Base-by-base conservation (phyloP, 306 rosid genomes). In the Adenanthera pavonina region DNA sequence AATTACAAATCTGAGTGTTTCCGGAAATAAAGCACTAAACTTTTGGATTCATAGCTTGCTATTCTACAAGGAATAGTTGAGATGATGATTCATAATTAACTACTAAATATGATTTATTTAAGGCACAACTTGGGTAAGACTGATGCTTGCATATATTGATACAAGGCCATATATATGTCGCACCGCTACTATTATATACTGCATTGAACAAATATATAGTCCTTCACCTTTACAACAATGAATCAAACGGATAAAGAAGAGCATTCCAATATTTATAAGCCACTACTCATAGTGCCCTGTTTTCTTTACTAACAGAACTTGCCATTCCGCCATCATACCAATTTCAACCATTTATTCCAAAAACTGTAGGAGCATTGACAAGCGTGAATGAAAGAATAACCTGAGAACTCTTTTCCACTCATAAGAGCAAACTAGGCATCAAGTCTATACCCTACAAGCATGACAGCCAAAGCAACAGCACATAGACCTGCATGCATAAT, bases 351-450 rank as follows among this genome's bases (percentile, higher is more conserved):
- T 38, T 38, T 38, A 38, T 41, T 4, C 46, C 46, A 41, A 6
- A 41, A 41, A 41, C 33, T 17, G 34, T 11, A 8, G 9, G 17
- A 15, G 46, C 59, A 53, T 16, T 53, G 8, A 5, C 19, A 53
- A 53, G 59, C 46, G 8, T 41, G 7, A 41, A 41, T 4, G 8
- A 7, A 6, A 41, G 46, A 53, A 16, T 6, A 48, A 48, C 53
- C 11, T 11, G 16, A 48, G 53, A 48, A 48, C 53, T 16, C 53
- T 17, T 17, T 17, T n/a, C 72, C 40, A 57, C 34, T 30, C 72
- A 13, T 19, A 35, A 83, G 85, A 46, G 76, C 79, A 71, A 85
- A 71, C 51, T 85, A 85, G 34, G 88, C 88, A 44, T 72, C 6
- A 13, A 85, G 17, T 59, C 78, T 66, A 40, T 57, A 78, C 4